Evolutionary conservation across 2,329 filamentous ascomycete species (phyloP), one percentile per base, ranked within the genome.

Genomic region (Talaromyces sp.): DNA sequence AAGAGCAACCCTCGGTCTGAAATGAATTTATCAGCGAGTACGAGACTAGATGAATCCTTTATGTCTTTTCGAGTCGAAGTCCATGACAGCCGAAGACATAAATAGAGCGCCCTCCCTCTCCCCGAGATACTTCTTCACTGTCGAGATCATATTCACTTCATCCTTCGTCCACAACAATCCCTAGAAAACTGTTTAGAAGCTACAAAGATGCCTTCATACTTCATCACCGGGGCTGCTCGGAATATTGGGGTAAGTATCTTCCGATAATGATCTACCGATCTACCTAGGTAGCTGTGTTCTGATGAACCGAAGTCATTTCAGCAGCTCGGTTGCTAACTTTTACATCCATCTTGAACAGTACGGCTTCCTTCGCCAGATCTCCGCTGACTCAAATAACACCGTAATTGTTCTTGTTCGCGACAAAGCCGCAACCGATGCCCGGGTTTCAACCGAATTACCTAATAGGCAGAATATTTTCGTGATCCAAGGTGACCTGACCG

Each of bases 371-470:
- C 71, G 71, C 16, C 73, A 81, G 35, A 66, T 83, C 3, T 82
- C 82, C 0, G 67, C 68, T 18, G 71, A 82, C 64, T 69, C 77
- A 5, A 62, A 68, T 23, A 82, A 82, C 66, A 71, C 70, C 0
- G 76, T 84, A 52, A 70, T 84, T 58, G 82, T 80, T 3, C 69
- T 83, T 0, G 81, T 80, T 21, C 80, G 82, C 23, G 68, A 83
- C 70, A 82, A 81, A 65, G 64, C 69, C 1, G 69, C 71, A 0
- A 79, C 81, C 3, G 76, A 82, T 25, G 72, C 78, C 58, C 80
- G 77, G 66, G 72, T 83, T 0, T 67, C 71, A 1, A 66, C 69
- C 37, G 79, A 83, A 66, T 70, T 82, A 4, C 66, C 66, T 23
- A 69, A 63, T 1, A 71, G 74, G 5, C 52, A 69, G 46, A 83